Evolutionary conservation across 1,284 basidiomycete genomes (phyloP), one percentile per base, ranked within the genome.

Genomic region (Erythrobasidium hasegawianum): DNA sequence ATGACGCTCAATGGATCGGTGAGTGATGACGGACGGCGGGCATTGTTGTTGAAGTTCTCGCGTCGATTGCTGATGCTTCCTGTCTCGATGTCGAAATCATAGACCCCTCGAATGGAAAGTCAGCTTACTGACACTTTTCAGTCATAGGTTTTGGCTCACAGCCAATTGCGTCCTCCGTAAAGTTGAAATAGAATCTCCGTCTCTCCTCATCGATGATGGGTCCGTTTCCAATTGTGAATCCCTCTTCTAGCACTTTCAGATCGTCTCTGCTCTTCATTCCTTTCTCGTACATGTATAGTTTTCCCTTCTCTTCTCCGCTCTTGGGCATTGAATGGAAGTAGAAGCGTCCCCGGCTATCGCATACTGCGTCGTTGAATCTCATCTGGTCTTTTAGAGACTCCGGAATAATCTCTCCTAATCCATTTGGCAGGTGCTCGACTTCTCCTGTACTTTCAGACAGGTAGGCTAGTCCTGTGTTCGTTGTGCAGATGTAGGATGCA

Each of bases 301-400:
- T 68, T 2, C 59, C 66, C 11, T 24, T 22, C 41, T 62, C 14
- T 11, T 40, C 49, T 22, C 52, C 66, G 14, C 61, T 53, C 16
- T 47, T 22, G 4, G 54, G 53, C 66, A 68, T 60, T 7, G 59
- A 56, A 40, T 68, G 66, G 33, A 68, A 68, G 26, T 61, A 68
- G 59, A 68, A 68, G 20, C 59, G 58, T 18, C 66, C 66, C 2
- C 61, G 41, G 8, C 41, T 38, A 38, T 68, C 66, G 54, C 59
- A 61, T 14, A 29, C 41, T 14, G 57, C 66, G 50, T 68, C 66
- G 41, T 68, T 68, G 59, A 62, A 61, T 18, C 66, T 52, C 59
- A 68, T 62, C n/a, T 49, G 16, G n/a, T 62, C 54, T 22, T 57
- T 52, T 22, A 57, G 14, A 13, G 27, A 29, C 7, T 49, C 56